Percentiles rank a stretch among this genome's conserved stretches.
Conservation (phyloP, 495 filamentous ascomycete genomes). For the Chaetomium tenue region DNA sequence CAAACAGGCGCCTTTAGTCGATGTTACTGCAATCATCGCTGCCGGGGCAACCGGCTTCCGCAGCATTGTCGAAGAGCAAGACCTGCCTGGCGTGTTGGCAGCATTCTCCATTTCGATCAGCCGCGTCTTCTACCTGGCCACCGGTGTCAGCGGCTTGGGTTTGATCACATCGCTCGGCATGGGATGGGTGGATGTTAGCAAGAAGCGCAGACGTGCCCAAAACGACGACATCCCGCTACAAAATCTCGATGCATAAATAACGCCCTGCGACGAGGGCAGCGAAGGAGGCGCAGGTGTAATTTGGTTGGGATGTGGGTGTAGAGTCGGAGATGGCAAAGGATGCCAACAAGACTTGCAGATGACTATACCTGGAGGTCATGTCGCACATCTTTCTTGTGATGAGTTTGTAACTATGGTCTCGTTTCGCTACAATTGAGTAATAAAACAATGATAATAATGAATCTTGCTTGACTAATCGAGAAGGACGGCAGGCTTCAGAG, state of each 20-base stretch:
- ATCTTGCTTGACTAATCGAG: too few relatives aligned
- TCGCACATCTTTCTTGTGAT: too few relatives aligned
- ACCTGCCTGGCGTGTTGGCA: conserved; percentile 35
- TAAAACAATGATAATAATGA: too few relatives aligned
- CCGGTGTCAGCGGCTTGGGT: conserved; percentile 16
- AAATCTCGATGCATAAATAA: background rate
- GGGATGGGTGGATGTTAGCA: conserved; percentile 29
- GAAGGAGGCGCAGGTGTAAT: background rate
- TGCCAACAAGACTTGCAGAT: too few relatives aligned
- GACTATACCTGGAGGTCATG: too few relatives aligned
- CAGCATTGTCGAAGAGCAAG: conserved; percentile 16
- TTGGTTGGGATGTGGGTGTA: background rate
- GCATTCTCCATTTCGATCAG: conserved; percentile 44
- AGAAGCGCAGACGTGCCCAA: background rate
- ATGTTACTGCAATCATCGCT: conserved; percentile 24
- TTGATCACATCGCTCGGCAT: conserved; percentile 25
- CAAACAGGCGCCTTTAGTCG: conserved; percentile 29
- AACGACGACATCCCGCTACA: background rate
- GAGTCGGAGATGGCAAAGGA: background rate
- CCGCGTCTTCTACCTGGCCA: conserved; percentile 26
- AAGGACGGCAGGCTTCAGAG: too few relatives aligned
- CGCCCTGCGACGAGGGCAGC: background rate
- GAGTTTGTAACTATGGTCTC: too few relatives aligned
- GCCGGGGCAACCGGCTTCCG: conserved; percentile 53
- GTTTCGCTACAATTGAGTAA: too few relatives aligned